Evolutionary conservation across 345 rosid genomes (phyloP).

Genomic region (Eucalyptus pauciflora): DNA sequence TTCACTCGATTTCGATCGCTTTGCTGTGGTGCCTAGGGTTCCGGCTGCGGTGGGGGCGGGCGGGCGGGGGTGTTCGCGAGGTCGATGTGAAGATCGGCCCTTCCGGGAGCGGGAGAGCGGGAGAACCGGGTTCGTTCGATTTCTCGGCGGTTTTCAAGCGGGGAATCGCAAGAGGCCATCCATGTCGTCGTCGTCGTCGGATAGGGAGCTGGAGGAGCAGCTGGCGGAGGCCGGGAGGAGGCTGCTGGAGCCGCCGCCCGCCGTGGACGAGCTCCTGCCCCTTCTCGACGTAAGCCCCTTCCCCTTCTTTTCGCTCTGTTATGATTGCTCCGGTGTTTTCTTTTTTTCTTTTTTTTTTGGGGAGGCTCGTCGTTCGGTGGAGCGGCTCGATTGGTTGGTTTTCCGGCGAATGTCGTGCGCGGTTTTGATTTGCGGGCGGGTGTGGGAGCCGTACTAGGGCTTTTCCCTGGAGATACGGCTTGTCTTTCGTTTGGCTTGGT

Average conservation of each 20-base stretch:
- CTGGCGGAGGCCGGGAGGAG: conserved; percentile 61
- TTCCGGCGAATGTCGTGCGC: neutral
- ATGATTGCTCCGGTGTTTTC: too few relatives aligned
- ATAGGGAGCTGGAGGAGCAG: conserved; percentile 59
- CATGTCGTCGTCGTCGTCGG: conserved; percentile 16
- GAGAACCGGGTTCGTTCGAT: neutral
- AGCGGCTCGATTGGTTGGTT: neutral
- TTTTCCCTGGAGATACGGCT: neutral
- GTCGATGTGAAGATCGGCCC: neutral
- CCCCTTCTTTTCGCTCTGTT: neutral
- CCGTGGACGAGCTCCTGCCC: conserved; percentile 63
- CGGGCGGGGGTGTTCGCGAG: neutral
- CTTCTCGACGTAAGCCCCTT: conserved; percentile 68
- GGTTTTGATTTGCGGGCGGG: neutral
- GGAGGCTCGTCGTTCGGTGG: neutral
- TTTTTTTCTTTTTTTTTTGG: fast-evolving
- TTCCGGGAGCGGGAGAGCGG: neutral
- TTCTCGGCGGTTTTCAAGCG: too few relatives aligned
- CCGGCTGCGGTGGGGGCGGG: neutral
- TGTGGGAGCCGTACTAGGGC: neutral
- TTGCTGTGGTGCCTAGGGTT: neutral
- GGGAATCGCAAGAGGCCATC: neutral
- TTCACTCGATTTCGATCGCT: neutral
- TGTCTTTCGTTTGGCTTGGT: neutral
- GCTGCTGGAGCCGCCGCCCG: conserved; percentile 48